Evolutionary conservation across 106 monocot genomes (phyloP).

Genomic region (Triglochin maritima): DNA sequence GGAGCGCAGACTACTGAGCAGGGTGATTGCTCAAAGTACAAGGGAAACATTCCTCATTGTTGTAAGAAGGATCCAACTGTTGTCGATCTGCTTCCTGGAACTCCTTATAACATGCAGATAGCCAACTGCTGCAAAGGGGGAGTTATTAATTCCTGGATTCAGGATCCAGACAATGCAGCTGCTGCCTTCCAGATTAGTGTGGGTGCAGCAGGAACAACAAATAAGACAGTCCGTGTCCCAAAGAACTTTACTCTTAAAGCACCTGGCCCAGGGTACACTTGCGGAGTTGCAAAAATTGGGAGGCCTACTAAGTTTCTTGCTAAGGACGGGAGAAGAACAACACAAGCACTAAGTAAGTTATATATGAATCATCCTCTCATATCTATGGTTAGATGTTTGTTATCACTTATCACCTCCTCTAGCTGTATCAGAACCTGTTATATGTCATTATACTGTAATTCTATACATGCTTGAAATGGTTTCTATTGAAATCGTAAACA

Average conservation of each 20-base stretch:
- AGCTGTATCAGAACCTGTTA: too few species aligned
- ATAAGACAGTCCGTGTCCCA: slow-evolving; percentile 19
- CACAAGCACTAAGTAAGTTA: slow-evolving; percentile 48
- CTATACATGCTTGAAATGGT: too few species aligned
- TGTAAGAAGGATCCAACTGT: slow-evolving; percentile 50
- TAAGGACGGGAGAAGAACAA: slow-evolving; percentile 13
- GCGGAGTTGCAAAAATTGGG: slow-evolving; percentile 34
- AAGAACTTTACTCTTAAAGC: slow-evolving; percentile 33
- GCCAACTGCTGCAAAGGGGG: slow-evolving; percentile 76
- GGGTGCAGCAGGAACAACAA: slow-evolving; percentile 8
- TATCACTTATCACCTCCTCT: too few species aligned
- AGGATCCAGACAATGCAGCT: slow-evolving; percentile 15
- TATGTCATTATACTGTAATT: too few species aligned
- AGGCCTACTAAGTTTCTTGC: slow-evolving; percentile 24
- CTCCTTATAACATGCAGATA: slow-evolving; percentile 56
- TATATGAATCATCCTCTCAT: not conserved
- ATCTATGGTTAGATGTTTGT: too few species aligned
- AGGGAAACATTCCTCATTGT: slow-evolving; percentile 38
- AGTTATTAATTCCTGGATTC: slow-evolving; percentile 32
- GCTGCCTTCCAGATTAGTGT: slow-evolving; percentile 49
- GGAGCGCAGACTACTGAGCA: slow-evolving; percentile 77
- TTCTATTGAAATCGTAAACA: not conserved
- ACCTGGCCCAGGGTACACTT: slow-evolving; percentile 41
- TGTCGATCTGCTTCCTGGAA: slow-evolving; percentile 53
- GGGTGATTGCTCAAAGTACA: slow-evolving; percentile 66